Base-by-base conservation (phyloP, 495 filamentous ascomycete genomes). In the Penicillium simplicissimum region DNA sequence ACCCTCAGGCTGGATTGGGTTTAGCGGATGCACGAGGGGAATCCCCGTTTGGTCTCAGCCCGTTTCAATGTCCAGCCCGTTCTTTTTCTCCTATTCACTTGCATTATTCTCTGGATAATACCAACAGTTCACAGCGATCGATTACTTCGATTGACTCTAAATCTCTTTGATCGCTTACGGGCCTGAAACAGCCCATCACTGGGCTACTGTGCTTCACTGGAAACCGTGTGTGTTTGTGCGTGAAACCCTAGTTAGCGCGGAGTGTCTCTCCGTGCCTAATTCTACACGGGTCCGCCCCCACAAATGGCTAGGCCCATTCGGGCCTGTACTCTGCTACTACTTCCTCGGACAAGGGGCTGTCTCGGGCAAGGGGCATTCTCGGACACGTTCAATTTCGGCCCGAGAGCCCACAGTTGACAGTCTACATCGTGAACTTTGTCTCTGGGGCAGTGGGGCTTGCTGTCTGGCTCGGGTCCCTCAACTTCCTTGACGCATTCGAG, bases 211-310 rank as follows among this genome's bases (percentile, higher is more conserved):
- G n/a, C 19, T 15, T n/a, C n/a, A 15, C 19, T n/a, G n/a, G n/a
- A n/a, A n/a, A n/a, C n/a, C n/a, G n/a, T n/a, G n/a, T n/a, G n/a
- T n/a, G n/a, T n/a, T 45, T 45, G 3, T 23, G 42, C 17, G 25
- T 37, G 63, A 19, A 31, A 37, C 58, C 47, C 53, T 57, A 45
- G 54, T 43, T 43, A 58, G 54, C 35, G 56, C 68, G 68, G 68
- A 69, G 68, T 37, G 19, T 40, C 47, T 7, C 63, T 71, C 68
- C 68, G 68, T 69, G 60, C 31, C 63, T 57, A 31, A 69, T 71
- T 15, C 38, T 62, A 55, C 63, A 69, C 68, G 66, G 68, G 31
- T 31, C 58, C 55, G 34, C 54, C 68, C 68, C 65, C 68, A 68
- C 66, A 68, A 60, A 54, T 35, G 45, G 42, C 64, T 69, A 69